Percentiles rank a stretch among this genome's conserved stretches.
phyloP scores from a whole-genome alignment of 2,329 filamentous ascomycete species.

The Pseudocercospora cruenta region DNA sequence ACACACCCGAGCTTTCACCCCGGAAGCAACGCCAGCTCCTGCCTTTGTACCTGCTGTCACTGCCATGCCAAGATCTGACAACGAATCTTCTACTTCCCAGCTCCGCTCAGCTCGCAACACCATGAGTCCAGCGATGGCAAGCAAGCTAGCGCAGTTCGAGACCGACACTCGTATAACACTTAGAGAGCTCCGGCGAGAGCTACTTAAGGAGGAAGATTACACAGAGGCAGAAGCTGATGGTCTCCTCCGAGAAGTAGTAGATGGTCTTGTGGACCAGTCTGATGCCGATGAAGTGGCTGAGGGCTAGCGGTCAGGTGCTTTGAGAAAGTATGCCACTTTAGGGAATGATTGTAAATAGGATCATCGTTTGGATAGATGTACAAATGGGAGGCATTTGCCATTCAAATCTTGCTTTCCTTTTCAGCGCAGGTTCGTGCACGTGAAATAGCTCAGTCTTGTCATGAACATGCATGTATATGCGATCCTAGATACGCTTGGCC shows the following conservation, averaged over 20 bases:
- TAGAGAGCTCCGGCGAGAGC: neutral
- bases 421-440: neutral
- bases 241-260: neutral
- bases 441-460: too few species aligned
- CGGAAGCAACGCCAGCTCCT: too few species aligned
- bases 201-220: neutral
- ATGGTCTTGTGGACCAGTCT: neutral
- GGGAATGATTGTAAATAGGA: neutral
- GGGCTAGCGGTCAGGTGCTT: neutral
- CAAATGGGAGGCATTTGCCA: slow-evolving; percentile 10
- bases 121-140: neutral
- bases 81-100: neutral
- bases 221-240: neutral
- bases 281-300: neutral
- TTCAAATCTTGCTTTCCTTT: neutral
- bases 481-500: too few species aligned
- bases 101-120: neutral
- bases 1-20: neutral
- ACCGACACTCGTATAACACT: neutral
- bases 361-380: slow-evolving; percentile 1
- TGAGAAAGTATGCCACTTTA: neutral
- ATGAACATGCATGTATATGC: too few species aligned
- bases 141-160: neutral
- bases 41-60: too few species aligned
- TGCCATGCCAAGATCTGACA: too few species aligned